Evolutionary conservation across 257 asterid species (phyloP), one percentile per base, ranked within the genome.

Genomic region (Plantago major): DNA sequence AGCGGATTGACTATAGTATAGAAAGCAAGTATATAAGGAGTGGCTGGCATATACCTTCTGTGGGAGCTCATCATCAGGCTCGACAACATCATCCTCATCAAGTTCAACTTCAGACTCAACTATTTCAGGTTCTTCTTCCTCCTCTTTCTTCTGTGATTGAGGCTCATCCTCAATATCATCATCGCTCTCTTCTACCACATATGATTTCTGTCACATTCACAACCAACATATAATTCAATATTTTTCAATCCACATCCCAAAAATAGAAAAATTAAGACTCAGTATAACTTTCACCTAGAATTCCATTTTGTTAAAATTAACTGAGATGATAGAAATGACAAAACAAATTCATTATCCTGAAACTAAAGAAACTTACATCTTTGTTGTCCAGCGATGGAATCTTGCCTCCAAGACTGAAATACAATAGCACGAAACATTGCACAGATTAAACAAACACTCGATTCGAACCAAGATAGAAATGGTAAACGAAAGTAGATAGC

Each of bases 71-170:
- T 84, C 75, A 73, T 93, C 99, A 54, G 97, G 85, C 73, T 84
- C 96, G 75, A 93, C 92, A 42, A 85, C 78, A 59, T 78, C 89
- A 54, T 78, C 73, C 58, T 93, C 93, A 52, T 93, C 99, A 37
- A 93, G 96, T 46, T 93, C 99, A 30, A 93, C 26, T 57, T 93
- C 99, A 14, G 99, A 93, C 63, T 93, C 99, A 45, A 89, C 52
- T 49, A 93, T 83, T 74, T 89, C 97, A 54, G 97, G 87, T 76
- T 93, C 99, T 62, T 84, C 97, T 67, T 76, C 84, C 17, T 83
- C 95, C 16, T 83, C 95, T 49, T 82, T 88, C 12, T 46, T 76
- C 60, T 69, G 86, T 0, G 40, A 58, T 52, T 62, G 76, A 60
- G 77, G 72, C 50, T 74, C 86, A 4, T 65, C 73, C 66, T 77